A percentile compares a stretch with the other conserved stretches of the same genome.
These are phyloP conservation scores for Colletotrichum sp. DNA, from an alignment of 2,329 filamentous ascomycete genomes.

Conservation along the genomic window DNA sequence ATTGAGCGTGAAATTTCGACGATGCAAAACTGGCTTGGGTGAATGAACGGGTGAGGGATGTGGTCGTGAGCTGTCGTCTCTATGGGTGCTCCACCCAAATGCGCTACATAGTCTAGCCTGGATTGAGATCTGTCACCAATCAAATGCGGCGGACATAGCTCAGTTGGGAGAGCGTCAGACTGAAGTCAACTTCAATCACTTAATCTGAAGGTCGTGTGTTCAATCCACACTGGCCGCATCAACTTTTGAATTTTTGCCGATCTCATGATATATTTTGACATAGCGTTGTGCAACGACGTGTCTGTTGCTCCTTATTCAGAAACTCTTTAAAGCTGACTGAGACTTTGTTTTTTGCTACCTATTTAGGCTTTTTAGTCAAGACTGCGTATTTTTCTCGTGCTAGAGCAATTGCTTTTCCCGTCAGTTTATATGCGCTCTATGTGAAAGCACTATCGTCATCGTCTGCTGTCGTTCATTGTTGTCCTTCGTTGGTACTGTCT, in stretches of 20 bases:
- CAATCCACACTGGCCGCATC: conserved; percentile 19
- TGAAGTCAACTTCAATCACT: conserved; percentile 20
- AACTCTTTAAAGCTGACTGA: no score
- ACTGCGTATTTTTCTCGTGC: background rate
- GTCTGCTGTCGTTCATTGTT: background rate
- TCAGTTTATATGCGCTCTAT: background rate
- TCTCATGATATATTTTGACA: background rate
- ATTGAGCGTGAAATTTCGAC: background rate
- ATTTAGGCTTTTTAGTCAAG: no score
- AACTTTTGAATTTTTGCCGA: background rate
- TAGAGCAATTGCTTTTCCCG: background rate
- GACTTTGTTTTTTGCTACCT: no score
- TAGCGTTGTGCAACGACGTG: no score
- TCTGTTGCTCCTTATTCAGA: no score
- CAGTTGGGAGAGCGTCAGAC: conserved; percentile 22
- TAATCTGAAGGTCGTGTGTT: conserved; percentile 22
- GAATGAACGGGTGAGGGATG: background rate
- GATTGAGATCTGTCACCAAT: background rate
- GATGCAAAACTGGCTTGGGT: background rate
- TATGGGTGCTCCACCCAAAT: fast-evolving
- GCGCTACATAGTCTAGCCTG: fast-evolving
- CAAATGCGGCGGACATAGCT: conserved; percentile 18
- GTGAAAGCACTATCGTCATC: background rate
- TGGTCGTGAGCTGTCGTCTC: background rate
- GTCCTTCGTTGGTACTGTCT: background rate